These are phyloP conservation scores for Pseudomicrostroma phylloplanum DNA, from an alignment of 1,284 basidiomycete species.

Conservation along the genomic window DNA sequence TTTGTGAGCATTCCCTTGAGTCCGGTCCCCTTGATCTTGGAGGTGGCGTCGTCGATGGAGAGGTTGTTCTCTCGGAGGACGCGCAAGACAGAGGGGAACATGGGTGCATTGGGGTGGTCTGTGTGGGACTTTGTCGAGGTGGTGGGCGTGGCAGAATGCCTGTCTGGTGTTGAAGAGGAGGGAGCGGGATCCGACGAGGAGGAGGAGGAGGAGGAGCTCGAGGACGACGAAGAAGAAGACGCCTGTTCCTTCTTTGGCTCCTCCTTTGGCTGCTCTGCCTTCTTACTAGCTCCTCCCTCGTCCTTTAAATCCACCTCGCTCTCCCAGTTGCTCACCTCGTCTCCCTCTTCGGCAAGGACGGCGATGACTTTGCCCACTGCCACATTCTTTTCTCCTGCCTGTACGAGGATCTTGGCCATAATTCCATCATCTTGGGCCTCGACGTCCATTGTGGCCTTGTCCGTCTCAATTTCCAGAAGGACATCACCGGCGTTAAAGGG, in stretches of 20 bases:
- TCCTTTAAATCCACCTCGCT: conserved; percentile 27
- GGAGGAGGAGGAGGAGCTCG: conserved; percentile 16
- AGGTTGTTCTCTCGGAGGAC: conserved; percentile 44
- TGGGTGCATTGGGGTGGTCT: conserved; percentile 19
- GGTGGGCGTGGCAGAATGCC: conserved; percentile 17
- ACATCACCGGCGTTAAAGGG: conserved; percentile 50
- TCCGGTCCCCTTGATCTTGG: conserved; percentile 52
- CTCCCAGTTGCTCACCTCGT: conserved; percentile 50
- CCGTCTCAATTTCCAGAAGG: conserved; percentile 45
- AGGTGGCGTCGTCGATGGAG: conserved; percentile 39
- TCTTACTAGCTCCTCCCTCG: background rate
- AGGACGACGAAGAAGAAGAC: conserved; percentile 20
- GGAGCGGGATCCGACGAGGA: conserved; percentile 11
- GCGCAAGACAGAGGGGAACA: conserved; percentile 51
- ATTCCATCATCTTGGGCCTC: conserved; percentile 54
- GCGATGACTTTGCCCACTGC: conserved; percentile 51
- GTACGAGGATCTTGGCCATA: conserved; percentile 51
- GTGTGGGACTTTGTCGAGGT: conserved; percentile 21
- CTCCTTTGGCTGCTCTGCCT: background rate
- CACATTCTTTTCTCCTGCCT: conserved; percentile 48
- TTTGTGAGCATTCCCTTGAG: conserved; percentile 52
- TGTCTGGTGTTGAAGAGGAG: conserved; percentile 21
- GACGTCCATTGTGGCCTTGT: conserved; percentile 52
- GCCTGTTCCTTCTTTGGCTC: conserved; percentile 15
- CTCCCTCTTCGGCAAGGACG: conserved; percentile 53